Evolutionary conservation across 208 protist species (phyloP).

Genomic region (Acanthamoeba culbertsoni): DNA sequence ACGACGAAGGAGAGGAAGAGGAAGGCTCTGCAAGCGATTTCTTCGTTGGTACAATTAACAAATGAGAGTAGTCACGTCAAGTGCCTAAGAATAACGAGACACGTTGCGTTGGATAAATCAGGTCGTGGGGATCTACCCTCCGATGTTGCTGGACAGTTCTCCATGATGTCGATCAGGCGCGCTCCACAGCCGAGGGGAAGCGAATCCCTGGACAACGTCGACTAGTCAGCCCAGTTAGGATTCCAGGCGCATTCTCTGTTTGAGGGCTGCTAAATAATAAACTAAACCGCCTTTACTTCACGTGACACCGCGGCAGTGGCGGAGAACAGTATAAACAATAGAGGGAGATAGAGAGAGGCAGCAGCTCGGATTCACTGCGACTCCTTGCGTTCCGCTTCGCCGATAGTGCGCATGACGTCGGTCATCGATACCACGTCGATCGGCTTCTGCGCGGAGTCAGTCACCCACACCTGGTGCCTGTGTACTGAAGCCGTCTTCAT

Average conservation of each 20-base stretch:
- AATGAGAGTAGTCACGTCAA: background rate
- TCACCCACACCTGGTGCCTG: conserved; percentile 42
- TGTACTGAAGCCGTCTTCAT: background rate
- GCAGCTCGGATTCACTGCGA: background rate
- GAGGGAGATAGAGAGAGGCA: background rate
- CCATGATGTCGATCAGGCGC: background rate
- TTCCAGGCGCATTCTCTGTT: too few species aligned
- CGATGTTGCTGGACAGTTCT: background rate
- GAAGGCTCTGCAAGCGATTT: background rate
- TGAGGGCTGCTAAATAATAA: too few species aligned
- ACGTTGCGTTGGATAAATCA: background rate
- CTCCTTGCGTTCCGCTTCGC: background rate
- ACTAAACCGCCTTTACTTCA: too few species aligned
- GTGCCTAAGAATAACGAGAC: background rate
- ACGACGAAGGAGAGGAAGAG: background rate
- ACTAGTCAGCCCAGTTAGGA: too few species aligned
- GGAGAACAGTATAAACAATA: too few species aligned
- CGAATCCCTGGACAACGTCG: background rate
- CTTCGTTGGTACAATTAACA: background rate
- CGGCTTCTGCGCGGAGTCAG: background rate
- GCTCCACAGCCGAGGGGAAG: too few species aligned
- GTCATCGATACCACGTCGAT: conserved; percentile 34
- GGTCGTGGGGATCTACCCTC: background rate
- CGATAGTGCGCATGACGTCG: background rate
- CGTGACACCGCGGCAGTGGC: too few species aligned